Evolutionary conservation across 129 eudicot genomes (phyloP), one percentile per base, ranked within the genome.

Genomic region (Artemisia tridentata): DNA sequence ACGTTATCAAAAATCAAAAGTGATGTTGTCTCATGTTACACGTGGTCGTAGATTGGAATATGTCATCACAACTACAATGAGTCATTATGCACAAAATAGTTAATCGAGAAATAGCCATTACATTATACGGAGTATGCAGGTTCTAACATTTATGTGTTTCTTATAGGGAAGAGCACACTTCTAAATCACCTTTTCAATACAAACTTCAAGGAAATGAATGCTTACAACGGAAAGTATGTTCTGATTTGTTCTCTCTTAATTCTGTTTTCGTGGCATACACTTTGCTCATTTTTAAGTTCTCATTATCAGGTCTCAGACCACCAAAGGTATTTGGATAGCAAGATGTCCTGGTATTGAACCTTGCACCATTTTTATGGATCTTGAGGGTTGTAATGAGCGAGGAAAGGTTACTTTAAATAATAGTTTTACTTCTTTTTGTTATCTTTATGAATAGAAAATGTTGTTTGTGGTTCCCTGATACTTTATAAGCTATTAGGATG

Each of bases 101-200:
- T 45, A 11, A 25, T 38, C 38, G 38, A 31, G 38, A 31, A 4
- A 31, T 31, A 31, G 7, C 7, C 38, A 31, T 31, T 31, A 7
- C 38, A 31, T 31, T 31, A 31, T 15, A 41, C 4, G 17, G 14
- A 25, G 31, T 54, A 23, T 19, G n/a, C n/a, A 8, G 41, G 46
- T 15, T 69, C 9, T 53, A 34, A 55, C 10, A 56, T 41, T n/a
- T 41, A 58, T 71, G 19, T 58, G 82, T 25, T 74, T 56, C 25
- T 31, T 84, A 61, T 90, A 90, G 96, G 96, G 53, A 90, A 90
- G 85, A 90, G 96, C 72, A 90, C 96, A 55, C 82, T 90, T 67
- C 73, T 90, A 45, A 90, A 90, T 80, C 74, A 86, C 76, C 81
- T 90, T 53, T 90, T 90, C 72, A 41, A 51, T 45, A 86, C 95